Conservation (phyloP, 2,329 filamentous ascomycete species). For the Niveomyces coronatus region DNA sequence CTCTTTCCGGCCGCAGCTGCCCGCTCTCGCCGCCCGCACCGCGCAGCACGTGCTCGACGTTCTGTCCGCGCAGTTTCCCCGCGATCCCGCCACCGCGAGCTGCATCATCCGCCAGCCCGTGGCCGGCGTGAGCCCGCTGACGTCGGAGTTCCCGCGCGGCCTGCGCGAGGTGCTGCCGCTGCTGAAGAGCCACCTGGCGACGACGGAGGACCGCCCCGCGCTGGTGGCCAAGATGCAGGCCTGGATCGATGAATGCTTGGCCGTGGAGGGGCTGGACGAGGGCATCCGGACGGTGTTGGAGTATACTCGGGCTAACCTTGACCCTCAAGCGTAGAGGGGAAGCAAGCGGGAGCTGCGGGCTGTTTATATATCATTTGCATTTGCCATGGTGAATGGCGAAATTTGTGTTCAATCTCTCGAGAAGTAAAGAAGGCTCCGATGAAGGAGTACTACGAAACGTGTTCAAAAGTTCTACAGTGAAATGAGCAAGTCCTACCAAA, state of each 20-base stretch:
- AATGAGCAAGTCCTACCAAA: too few relatives aligned
- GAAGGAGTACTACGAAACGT: too few relatives aligned
- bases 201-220: conserved; percentile 33
- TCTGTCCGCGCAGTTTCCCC: conserved; percentile 50
- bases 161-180: conserved; percentile 54
- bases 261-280: conserved; percentile 40
- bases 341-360: not conserved
- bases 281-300: conserved; percentile 45
- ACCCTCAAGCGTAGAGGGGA: not conserved
- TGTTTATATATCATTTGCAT: not conserved
- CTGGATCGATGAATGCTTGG: conserved; percentile 47
- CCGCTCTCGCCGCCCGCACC: conserved; percentile 54
- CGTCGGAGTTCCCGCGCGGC: conserved; percentile 62
- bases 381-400: not conserved
- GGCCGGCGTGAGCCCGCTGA: conserved; percentile 50
- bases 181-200: conserved; percentile 42
- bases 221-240: conserved; percentile 38
- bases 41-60: conserved; percentile 62
- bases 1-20: conserved; percentile 55
- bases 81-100: conserved; percentile 52
- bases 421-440: too few relatives aligned
- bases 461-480: too few relatives aligned
- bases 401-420: not conserved
- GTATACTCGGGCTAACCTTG: conserved; percentile 32
- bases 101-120: conserved; percentile 65